Conservation (phyloP, 805 yeast species). For the Dipodascus geniculatus region DNA sequence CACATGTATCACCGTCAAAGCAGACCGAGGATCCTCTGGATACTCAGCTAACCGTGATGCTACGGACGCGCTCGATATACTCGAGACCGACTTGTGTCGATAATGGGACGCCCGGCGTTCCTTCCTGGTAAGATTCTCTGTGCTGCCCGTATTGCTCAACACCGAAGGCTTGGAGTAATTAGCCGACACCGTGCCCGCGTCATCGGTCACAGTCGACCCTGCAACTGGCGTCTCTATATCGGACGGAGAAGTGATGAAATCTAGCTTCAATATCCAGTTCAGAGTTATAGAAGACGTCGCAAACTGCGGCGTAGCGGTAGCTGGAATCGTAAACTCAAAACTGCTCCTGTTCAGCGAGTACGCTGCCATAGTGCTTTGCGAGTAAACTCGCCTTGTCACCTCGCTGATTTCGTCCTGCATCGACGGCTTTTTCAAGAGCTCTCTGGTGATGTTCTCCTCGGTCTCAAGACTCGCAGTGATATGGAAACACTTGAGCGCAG, state of each 20-base stretch:
- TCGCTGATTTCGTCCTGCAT: constrained; percentile 12
- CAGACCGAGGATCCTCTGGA: not conserved
- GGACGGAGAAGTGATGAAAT: constrained; percentile 18
- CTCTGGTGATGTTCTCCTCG: constrained; percentile 22
- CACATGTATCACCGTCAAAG: constrained; percentile 10
- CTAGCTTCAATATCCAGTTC: constrained; percentile 23
- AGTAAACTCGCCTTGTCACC: constrained; percentile 18
- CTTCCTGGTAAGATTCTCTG: not conserved
- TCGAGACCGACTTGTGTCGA: constrained; percentile 16
- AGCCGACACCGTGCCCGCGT: constrained; percentile 7
- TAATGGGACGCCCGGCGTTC: not conserved
- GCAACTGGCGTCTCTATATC: not conserved
- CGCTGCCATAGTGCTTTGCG: constrained; percentile 16
- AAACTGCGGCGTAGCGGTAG: constrained; percentile 26
- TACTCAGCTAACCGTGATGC: not conserved
- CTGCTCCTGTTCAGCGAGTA: constrained; percentile 15
- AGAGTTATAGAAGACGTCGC: constrained; percentile 21
- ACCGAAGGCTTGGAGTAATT: not conserved
- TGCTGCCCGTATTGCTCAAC: not conserved
- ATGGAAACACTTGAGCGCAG: constrained; percentile 24
- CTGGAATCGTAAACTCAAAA: constrained; percentile 23
- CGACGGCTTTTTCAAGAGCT: constrained; percentile 12
- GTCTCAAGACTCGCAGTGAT: constrained; percentile 31
- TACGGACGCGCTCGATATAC: constrained; percentile 18
- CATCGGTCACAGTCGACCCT: not conserved